phyloP scores from a whole-genome alignment of 2,329 filamentous ascomycete species.

The Fusarium tjaetaba region DNA sequence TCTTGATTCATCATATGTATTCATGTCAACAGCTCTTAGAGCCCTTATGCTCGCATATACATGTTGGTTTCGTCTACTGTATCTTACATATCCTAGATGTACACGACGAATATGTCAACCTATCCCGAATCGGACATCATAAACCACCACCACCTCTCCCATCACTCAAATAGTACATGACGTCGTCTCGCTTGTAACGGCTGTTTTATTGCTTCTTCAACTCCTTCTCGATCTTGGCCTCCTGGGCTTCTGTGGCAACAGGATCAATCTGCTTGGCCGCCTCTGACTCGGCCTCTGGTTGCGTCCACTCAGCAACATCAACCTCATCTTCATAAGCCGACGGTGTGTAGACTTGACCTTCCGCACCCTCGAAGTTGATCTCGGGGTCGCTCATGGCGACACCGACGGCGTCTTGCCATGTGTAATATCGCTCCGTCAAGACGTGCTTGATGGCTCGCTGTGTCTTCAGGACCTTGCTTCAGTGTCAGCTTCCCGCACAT shows the following conservation, averaged over 20 bases:
- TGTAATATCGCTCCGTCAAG: conserved; percentile 87
- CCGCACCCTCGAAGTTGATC: conserved; percentile 64
- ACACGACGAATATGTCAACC: conserved; percentile 33
- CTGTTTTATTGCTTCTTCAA: conserved; percentile 28
- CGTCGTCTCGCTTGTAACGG: not conserved
- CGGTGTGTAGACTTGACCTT: conserved; percentile 62
- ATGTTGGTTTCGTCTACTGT: conserved; percentile 28
- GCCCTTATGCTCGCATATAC: conserved; percentile 8
- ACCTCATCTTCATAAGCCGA: conserved; percentile 51
- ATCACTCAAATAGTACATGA: conserved; percentile 27
- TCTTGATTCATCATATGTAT: not conserved
- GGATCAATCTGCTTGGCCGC: conserved; percentile 27
- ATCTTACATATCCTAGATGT: conserved; percentile 44
- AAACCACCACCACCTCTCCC: not conserved
- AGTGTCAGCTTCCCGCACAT: conserved; percentile 15
- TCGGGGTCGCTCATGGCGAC: conserved; percentile 74
- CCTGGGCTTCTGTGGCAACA: conserved; percentile 20
- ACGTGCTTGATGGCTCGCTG: conserved; percentile 85
- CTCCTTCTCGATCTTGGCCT: conserved; percentile 38
- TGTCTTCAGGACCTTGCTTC: conserved; percentile 74
- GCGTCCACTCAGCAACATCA: conserved; percentile 39
- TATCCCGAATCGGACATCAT: conserved; percentile 2
- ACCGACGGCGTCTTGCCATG: conserved; percentile 80
- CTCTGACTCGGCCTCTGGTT: conserved; percentile 31
- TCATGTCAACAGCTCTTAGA: not conserved